Percentiles rank a stretch among this genome's conserved stretches.
phyloP scores from a whole-genome alignment of 768 basidiomycete genomes.

The Cubamyces sp. region DNA sequence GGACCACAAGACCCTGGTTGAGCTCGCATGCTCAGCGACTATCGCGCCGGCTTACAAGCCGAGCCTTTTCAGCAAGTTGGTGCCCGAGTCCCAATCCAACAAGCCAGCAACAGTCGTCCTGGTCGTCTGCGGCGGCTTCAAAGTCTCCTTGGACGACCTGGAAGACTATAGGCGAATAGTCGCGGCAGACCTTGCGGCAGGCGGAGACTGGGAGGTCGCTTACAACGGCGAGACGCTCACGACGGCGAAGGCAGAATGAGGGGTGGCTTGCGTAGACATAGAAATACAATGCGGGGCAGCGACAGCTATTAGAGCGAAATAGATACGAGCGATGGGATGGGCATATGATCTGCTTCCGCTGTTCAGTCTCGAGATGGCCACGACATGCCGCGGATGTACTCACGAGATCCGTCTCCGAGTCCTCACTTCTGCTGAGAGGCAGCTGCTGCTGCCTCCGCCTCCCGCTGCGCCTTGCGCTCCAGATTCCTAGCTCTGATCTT shows the following conservation, averaged over 20 bases:
- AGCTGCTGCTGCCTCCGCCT: constrained; percentile 29
- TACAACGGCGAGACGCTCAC: constrained; percentile 22
- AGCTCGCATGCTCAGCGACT: constrained; percentile 75
- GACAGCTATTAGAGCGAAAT: constrained; percentile 13
- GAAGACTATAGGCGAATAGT: constrained; percentile 49
- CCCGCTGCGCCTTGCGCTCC: constrained; percentile 46
- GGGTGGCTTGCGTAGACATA: constrained; percentile 12
- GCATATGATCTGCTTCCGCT: not conserved
- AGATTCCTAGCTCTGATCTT: constrained; percentile 70
- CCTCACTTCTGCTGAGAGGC: constrained; percentile 13
- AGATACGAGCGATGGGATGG: not conserved
- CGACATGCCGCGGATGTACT: not conserved
- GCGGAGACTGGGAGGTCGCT: constrained; percentile 33
- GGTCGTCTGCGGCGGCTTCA: constrained; percentile 75
- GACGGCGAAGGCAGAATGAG: constrained; percentile 9
- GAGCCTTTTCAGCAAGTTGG: constrained; percentile 54
- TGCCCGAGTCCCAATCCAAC: constrained; percentile 40
- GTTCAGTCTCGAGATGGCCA: not conserved
- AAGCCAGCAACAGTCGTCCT: constrained; percentile 54
- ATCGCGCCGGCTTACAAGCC: constrained; percentile 67
- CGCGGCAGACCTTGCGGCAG: constrained; percentile 37
- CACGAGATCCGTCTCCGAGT: too few species aligned
- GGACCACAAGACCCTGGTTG: constrained; percentile 75
- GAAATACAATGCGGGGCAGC: constrained; percentile 15
- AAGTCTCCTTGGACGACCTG: constrained; percentile 59